phyloP scores from a whole-genome alignment of 345 rosid genomes.

The Trapa bicornis region DNA sequence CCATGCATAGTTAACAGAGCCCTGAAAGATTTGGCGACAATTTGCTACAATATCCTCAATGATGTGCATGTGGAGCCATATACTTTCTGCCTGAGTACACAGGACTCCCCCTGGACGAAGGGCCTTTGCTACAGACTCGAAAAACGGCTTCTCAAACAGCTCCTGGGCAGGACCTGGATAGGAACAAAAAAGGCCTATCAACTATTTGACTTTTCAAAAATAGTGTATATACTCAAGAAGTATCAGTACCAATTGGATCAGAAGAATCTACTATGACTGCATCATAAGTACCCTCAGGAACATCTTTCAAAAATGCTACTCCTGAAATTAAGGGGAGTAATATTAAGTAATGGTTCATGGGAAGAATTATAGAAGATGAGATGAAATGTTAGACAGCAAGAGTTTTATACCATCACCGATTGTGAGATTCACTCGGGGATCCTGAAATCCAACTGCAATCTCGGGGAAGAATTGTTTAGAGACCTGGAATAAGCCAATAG shows the following conservation, averaged over 20 bases:
- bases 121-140: slow-evolving; percentile 67
- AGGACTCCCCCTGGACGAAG: slow-evolving; percentile 97
- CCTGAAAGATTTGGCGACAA: slow-evolving; percentile 82
- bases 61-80: slow-evolving; percentile 99
- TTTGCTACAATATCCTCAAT: slow-evolving; percentile 78
- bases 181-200: not conserved
- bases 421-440: slow-evolving; percentile 77
- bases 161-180: slow-evolving; percentile 82
- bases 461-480: slow-evolving; percentile 74
- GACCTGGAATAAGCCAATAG: slow-evolving; percentile 35
- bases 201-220: not conserved
- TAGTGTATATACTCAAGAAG: not conserved
- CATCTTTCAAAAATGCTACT: slow-evolving; percentile 76
- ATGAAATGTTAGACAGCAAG: not conserved
- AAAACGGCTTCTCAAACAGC: slow-evolving; percentile 93
- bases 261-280: slow-evolving; percentile 93
- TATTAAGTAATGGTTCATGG: not conserved
- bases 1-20: slow-evolving; percentile 95
- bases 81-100: slow-evolving; percentile 90
- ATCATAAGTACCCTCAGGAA: slow-evolving; percentile 72
- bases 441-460: slow-evolving; percentile 77
- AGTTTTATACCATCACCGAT: slow-evolving; percentile 68
- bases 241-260: slow-evolving; percentile 62
- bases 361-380: not conserved
- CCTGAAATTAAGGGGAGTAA: slow-evolving; percentile 29